Evolutionary conservation across 352 stramenopile species (phyloP).

Genomic region (Pythium plurisporium): DNA sequence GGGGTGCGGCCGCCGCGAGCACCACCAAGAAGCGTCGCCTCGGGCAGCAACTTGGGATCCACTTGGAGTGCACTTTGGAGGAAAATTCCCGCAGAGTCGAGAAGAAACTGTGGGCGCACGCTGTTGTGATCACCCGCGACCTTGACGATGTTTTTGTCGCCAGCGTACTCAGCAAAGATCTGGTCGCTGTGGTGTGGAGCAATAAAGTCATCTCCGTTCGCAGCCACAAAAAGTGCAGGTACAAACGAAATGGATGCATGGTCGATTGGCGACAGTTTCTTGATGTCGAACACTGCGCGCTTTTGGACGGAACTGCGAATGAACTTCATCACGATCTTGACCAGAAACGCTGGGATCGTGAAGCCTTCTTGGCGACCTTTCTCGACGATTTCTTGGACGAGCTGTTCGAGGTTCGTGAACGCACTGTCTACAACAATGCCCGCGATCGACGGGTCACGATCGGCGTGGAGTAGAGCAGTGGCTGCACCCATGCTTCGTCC

Average conservation of each 20-base stretch:
- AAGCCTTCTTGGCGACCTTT: conserved; percentile 91
- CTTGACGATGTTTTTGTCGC: conserved; percentile 98
- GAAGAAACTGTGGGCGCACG: conserved; percentile 92
- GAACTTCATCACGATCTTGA: conserved; percentile 90
- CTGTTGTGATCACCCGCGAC: conserved; percentile 98
- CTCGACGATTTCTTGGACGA: conserved; percentile 98
- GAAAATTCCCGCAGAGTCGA: conserved; percentile 96
- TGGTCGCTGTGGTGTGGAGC: conserved; percentile 80
- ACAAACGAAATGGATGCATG: conserved; percentile 94
- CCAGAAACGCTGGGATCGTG: conserved; percentile 88
- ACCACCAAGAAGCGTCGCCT: conserved; percentile 24
- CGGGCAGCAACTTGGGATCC: conserved; percentile 35
- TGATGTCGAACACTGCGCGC: conserved; percentile 81
- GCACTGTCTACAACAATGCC: conserved; percentile 97
- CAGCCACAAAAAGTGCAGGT: conserved; percentile 94
- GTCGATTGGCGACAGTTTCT: conserved; percentile 72
- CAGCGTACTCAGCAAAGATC: conserved; percentile 89
- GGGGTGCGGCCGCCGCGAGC: conserved; percentile 31
- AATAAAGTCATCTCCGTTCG: conserved; percentile 95
- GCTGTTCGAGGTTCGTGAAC: conserved; percentile 94
- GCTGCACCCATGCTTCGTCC: conserved; percentile 97
- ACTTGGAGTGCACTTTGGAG: conserved; percentile 90
- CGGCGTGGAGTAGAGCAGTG: conserved; percentile 96
- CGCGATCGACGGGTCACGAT: conserved; percentile 95
- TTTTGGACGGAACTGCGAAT: conserved; percentile 92